phyloP scores from a whole-genome alignment of 1,284 basidiomycete species.

The Microbotryomycetes sp. region DNA sequence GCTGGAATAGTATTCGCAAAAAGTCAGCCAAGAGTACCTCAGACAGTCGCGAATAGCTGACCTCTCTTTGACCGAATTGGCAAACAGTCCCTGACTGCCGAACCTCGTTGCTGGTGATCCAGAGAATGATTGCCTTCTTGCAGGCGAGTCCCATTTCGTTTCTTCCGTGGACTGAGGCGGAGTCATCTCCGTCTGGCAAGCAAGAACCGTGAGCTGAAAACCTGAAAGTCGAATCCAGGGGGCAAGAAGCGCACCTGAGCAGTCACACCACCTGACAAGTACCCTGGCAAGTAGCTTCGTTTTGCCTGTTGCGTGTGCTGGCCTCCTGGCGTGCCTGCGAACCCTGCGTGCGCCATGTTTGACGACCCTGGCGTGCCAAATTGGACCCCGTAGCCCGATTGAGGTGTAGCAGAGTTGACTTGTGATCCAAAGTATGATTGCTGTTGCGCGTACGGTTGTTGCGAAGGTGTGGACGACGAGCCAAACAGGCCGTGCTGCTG shows the following conservation, averaged over 20 bases:
- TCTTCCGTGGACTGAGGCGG: slow-evolving; percentile 12
- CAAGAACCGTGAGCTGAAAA: background rate
- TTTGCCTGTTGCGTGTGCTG: slow-evolving; percentile 5
- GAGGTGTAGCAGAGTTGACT: background rate
- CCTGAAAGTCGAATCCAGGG: background rate
- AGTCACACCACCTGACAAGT: slow-evolving; percentile 17
- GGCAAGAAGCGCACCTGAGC: slow-evolving; percentile 19
- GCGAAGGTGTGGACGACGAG: background rate
- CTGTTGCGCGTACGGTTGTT: background rate
- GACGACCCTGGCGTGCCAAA: background rate
- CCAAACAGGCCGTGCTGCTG: background rate
- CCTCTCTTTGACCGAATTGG: background rate
- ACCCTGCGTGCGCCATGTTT: no score
- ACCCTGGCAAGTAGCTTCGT: slow-evolving; percentile 26
- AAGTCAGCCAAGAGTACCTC: background rate
- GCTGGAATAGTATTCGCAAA: background rate
- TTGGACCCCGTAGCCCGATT: background rate
- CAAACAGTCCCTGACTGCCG: slow-evolving; percentile 20
- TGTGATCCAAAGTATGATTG: background rate
- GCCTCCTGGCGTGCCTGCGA: slow-evolving; percentile 5
- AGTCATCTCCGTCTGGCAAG: slow-evolving; percentile 16
- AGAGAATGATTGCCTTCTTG: slow-evolving; percentile 13
- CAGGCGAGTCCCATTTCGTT: slow-evolving; percentile 21
- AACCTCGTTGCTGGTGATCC: slow-evolving; percentile 21
- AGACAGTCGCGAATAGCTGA: background rate